These are phyloP conservation scores for Juncus inflexus DNA, from an alignment of 176 grass and related monocot genomes.

Conservation along the genomic window DNA sequence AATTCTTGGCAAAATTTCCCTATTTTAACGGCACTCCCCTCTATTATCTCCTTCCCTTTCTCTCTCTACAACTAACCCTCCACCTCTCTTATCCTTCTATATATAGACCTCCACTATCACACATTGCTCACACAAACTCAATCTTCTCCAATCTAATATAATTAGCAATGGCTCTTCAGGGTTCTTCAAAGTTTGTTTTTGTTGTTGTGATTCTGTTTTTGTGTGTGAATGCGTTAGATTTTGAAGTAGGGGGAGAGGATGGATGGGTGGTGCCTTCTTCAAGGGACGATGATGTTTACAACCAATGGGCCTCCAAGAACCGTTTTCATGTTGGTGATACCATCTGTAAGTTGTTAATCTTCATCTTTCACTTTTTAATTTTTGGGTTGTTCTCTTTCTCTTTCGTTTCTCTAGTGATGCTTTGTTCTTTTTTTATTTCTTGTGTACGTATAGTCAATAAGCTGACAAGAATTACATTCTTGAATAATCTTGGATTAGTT, in stretches of 20 bases:
- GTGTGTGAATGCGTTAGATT: conserved; percentile 28
- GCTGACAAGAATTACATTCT: too few species aligned
- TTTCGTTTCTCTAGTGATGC: not conserved
- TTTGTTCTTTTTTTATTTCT: too few species aligned
- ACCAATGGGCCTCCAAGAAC: conserved; percentile 74
- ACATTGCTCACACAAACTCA: not conserved
- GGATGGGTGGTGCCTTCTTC: conserved; percentile 54
- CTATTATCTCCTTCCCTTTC: too few species aligned
- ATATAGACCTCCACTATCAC: not conserved
- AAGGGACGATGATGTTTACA: conserved; percentile 34
- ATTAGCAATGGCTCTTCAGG: not conserved
- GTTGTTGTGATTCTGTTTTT: not conserved
- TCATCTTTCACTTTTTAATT: not conserved
- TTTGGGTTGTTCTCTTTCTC: not conserved
- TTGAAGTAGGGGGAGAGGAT: conserved; percentile 62
- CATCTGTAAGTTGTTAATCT: conserved; percentile 41
- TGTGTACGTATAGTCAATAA: too few species aligned
- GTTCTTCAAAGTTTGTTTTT: conserved; percentile 6
- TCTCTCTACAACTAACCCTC: not conserved
- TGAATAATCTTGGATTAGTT: too few species aligned
- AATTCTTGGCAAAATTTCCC: too few species aligned
- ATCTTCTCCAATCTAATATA: not conserved
- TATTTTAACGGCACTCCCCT: too few species aligned
- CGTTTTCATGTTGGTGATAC: conserved; percentile 74
- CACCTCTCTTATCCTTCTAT: conserved; percentile 1